Evolutionary conservation across 1,284 basidiomycete genomes (phyloP).

Genomic region (Ganoderma resinaceum): DNA sequence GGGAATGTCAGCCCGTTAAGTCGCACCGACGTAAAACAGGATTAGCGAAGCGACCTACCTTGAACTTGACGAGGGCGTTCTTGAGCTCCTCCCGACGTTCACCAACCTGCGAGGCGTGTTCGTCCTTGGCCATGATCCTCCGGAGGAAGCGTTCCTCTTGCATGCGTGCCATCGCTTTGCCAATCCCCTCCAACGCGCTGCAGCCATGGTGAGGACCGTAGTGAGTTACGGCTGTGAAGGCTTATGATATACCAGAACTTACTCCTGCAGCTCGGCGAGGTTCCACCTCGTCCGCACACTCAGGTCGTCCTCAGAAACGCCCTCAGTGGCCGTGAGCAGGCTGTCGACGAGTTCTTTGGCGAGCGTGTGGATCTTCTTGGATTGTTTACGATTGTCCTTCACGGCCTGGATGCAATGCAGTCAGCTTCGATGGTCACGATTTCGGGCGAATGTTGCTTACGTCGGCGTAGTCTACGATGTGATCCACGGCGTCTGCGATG

Average conservation of each 20-base stretch:
- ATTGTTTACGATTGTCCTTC: neutral
- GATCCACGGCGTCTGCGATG: neutral
- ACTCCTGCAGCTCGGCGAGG: neutral
- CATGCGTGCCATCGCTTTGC: neutral
- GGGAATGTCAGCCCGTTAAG: no score
- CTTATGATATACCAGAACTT: no score
- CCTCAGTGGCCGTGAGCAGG: neutral
- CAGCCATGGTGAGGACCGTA: neutral
- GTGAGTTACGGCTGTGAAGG: neutral
- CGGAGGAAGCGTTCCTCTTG: neutral
- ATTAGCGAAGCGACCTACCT: neutral
- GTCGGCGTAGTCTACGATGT: neutral
- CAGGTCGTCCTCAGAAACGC: neutral
- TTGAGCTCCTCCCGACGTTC: neutral
- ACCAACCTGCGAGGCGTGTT: neutral
- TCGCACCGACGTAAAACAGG: no score
- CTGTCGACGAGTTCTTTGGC: neutral
- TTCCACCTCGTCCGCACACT: neutral
- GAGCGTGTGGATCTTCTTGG: neutral
- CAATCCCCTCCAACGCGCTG: neutral
- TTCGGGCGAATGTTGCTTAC: neutral
- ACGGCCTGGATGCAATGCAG: neutral
- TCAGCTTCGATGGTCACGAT: neutral
- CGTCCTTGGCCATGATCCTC: neutral
- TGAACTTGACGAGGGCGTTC: neutral